phyloP scores from a whole-genome alignment of 2,329 filamentous ascomycete species.

The Sclerotinia borealis region DNA sequence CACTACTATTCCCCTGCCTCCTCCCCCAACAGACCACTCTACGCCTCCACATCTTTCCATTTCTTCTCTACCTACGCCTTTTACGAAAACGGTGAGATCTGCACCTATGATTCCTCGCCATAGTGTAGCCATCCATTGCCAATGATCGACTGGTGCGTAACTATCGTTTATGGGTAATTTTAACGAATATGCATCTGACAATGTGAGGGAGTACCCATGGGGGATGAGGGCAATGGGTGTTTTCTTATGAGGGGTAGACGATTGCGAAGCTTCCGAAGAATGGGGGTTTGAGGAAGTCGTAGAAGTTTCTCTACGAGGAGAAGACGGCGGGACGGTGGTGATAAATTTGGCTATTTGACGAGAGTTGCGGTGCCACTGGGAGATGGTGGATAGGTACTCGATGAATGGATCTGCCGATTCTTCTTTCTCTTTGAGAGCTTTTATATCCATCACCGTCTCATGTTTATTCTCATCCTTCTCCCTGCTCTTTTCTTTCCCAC shows the following conservation, averaged over 20 bases:
- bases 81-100: slow-evolving; percentile 70
- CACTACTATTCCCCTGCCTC: slow-evolving; percentile 50
- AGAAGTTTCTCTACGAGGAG: neutral
- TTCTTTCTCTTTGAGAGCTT: neutral
- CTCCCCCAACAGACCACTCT: slow-evolving; percentile 48
- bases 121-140: slow-evolving; percentile 93
- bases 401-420: slow-evolving; percentile 37
- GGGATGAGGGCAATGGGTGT: slow-evolving; percentile 71
- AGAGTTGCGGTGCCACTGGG: slow-evolving; percentile 70
- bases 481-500: neutral
- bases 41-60: slow-evolving; percentile 43
- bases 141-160: slow-evolving; percentile 82
- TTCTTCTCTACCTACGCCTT: slow-evolving; percentile 32
- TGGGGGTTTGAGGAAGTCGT: neutral
- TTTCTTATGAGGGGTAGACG: slow-evolving; percentile 23
- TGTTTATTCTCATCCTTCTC: neutral
- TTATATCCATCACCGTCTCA: neutral
- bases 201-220: slow-evolving; percentile 71
- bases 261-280: neutral
- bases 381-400: slow-evolving; percentile 62
- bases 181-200: slow-evolving; percentile 69
- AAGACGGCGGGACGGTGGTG: slow-evolving; percentile 31
- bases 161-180: slow-evolving; percentile 68
- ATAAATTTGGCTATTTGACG: slow-evolving; percentile 60
- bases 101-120: slow-evolving; percentile 83